A percentile compares a stretch with the other conserved stretches of the same genome.
Evolutionary conservation across 2,329 filamentous ascomycete species (phyloP).

Genomic region (Dichotomopilus funicola): DNA sequence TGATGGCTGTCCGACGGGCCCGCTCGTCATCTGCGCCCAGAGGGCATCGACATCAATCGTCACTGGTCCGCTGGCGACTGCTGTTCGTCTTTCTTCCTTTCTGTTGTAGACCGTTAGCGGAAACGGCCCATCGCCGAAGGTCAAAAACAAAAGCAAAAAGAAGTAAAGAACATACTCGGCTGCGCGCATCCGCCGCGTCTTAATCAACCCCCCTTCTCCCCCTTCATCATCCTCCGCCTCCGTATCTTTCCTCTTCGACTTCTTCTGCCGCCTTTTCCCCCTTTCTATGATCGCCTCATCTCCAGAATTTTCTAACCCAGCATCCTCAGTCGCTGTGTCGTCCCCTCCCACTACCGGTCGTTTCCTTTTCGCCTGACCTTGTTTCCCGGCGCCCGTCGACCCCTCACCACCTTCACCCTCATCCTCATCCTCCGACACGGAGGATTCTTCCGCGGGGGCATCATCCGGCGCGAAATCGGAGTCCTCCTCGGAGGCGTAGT

Average conservation of each 20-base stretch:
- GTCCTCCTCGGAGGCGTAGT: constrained; percentile 65
- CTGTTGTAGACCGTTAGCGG: constrained; percentile 28
- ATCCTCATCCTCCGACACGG: constrained; percentile 45
- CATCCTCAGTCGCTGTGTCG: constrained; percentile 34
- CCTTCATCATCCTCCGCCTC: constrained; percentile 42
- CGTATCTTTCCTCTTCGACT: constrained; percentile 37
- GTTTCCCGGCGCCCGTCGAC: constrained; percentile 30
- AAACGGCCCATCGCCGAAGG: neutral
- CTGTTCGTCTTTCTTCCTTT: constrained; percentile 50
- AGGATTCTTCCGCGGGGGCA: constrained; percentile 37
- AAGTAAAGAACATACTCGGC: constrained; percentile 44
- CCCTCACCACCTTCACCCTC: constrained; percentile 50
- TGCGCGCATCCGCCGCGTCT: constrained; percentile 65
- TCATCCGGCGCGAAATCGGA: constrained; percentile 64
- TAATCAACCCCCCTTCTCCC: constrained; percentile 58
- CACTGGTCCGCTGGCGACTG: constrained; percentile 49
- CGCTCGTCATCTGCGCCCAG: constrained; percentile 60
- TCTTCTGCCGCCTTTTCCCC: constrained; percentile 48
- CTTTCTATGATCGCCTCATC: constrained; percentile 63
- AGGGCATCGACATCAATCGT: constrained; percentile 67
- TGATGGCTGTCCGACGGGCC: neutral
- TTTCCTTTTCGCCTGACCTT: constrained; percentile 30
- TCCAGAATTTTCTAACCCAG: constrained; percentile 60
- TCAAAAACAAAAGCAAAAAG: neutral
- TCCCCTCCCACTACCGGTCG: constrained; percentile 15